phyloP scores from a whole-genome alignment of 2,329 filamentous ascomycete species.

The Aureobasidium namibiae region DNA sequence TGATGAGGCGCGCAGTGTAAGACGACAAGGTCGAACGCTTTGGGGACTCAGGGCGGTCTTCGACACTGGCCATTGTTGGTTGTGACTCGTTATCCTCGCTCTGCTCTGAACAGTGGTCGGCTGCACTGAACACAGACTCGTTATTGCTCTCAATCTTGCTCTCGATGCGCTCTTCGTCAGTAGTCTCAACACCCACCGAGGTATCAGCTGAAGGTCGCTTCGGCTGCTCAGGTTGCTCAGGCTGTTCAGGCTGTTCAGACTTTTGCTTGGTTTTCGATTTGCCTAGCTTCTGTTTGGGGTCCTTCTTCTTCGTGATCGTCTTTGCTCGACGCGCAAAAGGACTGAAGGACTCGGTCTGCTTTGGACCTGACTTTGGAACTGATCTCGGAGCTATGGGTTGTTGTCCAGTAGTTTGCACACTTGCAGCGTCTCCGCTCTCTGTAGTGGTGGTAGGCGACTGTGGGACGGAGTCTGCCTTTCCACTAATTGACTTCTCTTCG shows the following conservation, averaged over 20 bases:
- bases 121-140: neutral
- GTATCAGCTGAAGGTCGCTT: neutral
- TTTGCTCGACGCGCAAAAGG: constrained; percentile 20
- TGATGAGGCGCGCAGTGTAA: neutral
- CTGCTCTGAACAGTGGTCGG: neutral
- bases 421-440: neutral
- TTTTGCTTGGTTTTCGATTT: constrained; percentile 14
- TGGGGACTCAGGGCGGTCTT: neutral
- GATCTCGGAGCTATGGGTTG: no score
- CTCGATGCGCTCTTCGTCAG: neutral
- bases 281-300: constrained; percentile 14
- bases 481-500: neutral
- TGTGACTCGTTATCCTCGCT: neutral
- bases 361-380: constrained; percentile 23
- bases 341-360: constrained; percentile 28
- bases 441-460: neutral
- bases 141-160: neutral
- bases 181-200: neutral
- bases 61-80: no score
- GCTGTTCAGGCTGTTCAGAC: no score
- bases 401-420: neutral
- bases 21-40: neutral
- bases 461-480: neutral
- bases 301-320: constrained; percentile 18
- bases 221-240: no score